phyloP scores from a whole-genome alignment of 441 rosid genomes.

The Erodium chrysanthum region DNA sequence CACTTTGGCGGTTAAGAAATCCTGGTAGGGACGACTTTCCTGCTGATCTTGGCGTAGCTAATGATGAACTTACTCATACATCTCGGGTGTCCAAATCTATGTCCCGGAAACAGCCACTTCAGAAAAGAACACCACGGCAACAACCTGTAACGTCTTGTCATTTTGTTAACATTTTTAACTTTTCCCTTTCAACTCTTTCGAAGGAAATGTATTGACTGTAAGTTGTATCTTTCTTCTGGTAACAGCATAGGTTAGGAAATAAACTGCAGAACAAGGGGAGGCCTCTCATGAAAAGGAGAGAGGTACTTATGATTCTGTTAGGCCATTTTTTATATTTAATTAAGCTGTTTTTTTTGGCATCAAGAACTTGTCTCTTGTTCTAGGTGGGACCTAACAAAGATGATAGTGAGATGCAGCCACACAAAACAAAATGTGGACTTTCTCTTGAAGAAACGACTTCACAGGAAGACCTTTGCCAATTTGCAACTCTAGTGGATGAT shows the following conservation, averaged over 20 bases:
- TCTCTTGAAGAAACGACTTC: slow-evolving; percentile 33
- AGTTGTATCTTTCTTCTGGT: slow-evolving; percentile 28
- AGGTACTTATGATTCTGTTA: slow-evolving; percentile 32
- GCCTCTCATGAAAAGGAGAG: slow-evolving; percentile 34
- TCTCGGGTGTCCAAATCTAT: slow-evolving; percentile 21
- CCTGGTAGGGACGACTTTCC: slow-evolving; percentile 46
- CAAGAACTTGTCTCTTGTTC: slow-evolving; percentile 24
- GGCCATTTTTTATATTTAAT: slow-evolving; percentile 17
- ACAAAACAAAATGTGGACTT: slow-evolving; percentile 60
- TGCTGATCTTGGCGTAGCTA: slow-evolving; percentile 37
- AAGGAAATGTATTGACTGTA: slow-evolving; percentile 16
- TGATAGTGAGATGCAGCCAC: slow-evolving; percentile 29
- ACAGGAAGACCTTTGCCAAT: slow-evolving; percentile 31
- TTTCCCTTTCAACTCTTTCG: neutral
- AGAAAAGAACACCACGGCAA: slow-evolving; percentile 35
- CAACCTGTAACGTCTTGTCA: slow-evolving; percentile 24
- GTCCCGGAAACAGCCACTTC: slow-evolving; percentile 25
- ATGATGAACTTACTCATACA: slow-evolving; percentile 18
- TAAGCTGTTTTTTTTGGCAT: slow-evolving; percentile 11
- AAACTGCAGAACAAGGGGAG: slow-evolving; percentile 41
- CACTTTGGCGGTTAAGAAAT: slow-evolving; percentile 66
- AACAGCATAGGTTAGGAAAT: slow-evolving; percentile 48
- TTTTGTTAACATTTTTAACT: neutral
- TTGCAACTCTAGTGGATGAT: slow-evolving; percentile 56
- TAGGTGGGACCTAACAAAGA: slow-evolving; percentile 40